These are phyloP conservation scores for Amyloporia xantha DNA, from an alignment of 768 basidiomycete species.

Conservation along the genomic window DNA sequence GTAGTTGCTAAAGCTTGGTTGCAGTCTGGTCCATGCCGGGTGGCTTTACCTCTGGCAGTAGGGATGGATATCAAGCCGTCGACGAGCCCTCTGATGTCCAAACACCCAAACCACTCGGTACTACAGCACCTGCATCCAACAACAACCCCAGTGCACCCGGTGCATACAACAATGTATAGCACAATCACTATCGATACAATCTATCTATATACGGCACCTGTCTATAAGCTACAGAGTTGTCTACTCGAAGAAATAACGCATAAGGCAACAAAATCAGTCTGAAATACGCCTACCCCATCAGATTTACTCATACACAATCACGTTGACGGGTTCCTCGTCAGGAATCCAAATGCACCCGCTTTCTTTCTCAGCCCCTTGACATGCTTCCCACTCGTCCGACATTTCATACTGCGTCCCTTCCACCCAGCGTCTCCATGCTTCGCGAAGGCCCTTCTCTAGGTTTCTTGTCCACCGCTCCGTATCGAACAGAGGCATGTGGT, in stretches of 20 bases:
- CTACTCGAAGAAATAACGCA: not conserved
- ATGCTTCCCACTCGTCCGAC: slow-evolving; percentile 32
- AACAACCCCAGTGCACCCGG: slow-evolving; percentile 21
- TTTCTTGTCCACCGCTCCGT: slow-evolving; percentile 41
- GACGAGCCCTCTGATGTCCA: slow-evolving; percentile 22
- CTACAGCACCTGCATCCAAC: slow-evolving; percentile 15
- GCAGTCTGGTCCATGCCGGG: slow-evolving; percentile 41
- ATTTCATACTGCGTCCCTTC: slow-evolving; percentile 32
- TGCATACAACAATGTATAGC: slow-evolving; percentile 28
- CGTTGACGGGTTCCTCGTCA: slow-evolving; percentile 19
- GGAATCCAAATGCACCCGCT: slow-evolving; percentile 25
- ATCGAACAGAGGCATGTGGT: slow-evolving; percentile 41
- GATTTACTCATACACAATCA: slow-evolving; percentile 13
- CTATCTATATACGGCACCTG: slow-evolving; percentile 7
- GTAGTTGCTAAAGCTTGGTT: not conserved
- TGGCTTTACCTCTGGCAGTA: slow-evolving; percentile 29
- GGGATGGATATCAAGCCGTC: slow-evolving; percentile 32
- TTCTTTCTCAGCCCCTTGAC: slow-evolving; percentile 22
- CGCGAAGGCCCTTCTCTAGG: slow-evolving; percentile 36
- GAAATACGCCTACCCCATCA: not conserved
- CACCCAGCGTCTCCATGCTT: slow-evolving; percentile 44
- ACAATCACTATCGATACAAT: not conserved
- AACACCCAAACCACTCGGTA: slow-evolving; percentile 19
- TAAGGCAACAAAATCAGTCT: too few relatives aligned
- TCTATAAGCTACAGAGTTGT: slow-evolving; percentile 9